Base-by-base conservation (phyloP, 768 basidiomycete species). In the Leucosporidium creatinivorum region DNA sequence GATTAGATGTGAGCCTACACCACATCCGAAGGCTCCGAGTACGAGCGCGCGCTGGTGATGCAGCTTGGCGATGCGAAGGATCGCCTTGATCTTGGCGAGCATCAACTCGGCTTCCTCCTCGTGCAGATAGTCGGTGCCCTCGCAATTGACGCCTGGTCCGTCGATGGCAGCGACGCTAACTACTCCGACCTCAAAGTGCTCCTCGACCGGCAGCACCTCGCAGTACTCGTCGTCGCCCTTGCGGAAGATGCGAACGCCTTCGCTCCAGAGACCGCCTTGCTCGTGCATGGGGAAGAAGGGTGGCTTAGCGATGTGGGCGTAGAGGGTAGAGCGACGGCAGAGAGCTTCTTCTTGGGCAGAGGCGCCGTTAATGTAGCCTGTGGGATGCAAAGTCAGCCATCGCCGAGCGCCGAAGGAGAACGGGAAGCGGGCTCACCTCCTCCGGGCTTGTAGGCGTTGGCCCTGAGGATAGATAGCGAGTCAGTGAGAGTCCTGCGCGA, bases 21-120 rank as follows among this genome's bases (percentile, higher is more conserved):
- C 60, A 25, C 60, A 61, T 21, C 60, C 60, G 31, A 61, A 61
- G 9, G 60, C 60, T 21, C 60, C 60, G 28, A 61, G 60, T 12
- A 61, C 30, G 9, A 61, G 26, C 6, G 31, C 60, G 5, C 26
- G 18, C 10, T 49, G 60, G 13, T 26, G 13, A 7, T 61, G 60
- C 23, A 49, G 26, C 50, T 61, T 49, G 48, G 60, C 60, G 31
- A 61, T 61, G 23, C 60, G 48, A 23, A 61, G 50, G 25, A 61
- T 61, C 25, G 60, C 31, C 10, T 6, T 52, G 26, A 61, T 61
- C 60, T 60, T n/a, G 18, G 7, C 13, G n/a, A 15, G 39, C 10
- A 28, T 60, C 33, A 60, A 21, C 18, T 28, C 17, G n/a, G n/a
- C 25, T 23, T 23, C 21, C 28, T 31, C 54, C 28, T 15, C 28